Conservation (phyloP, 257 asterid genomes). For the Echites panduratus region DNA sequence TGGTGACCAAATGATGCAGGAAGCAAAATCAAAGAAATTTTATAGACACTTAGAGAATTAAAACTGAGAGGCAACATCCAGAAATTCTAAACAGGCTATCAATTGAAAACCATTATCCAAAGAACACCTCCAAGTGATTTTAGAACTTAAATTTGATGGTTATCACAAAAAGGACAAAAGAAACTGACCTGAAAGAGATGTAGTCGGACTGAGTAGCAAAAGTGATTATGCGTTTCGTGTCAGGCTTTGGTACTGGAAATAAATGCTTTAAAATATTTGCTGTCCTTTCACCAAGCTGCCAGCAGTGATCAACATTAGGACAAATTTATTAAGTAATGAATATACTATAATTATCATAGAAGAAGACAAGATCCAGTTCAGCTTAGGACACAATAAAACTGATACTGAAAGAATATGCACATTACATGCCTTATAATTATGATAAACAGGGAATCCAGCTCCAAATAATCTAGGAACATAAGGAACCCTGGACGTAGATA, state of each 20-base stretch:
- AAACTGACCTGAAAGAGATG: constrained; percentile 80
- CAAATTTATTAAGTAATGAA: not conserved
- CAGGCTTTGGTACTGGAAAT: constrained; percentile 94
- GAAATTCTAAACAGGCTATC: not conserved
- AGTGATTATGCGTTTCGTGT: constrained; percentile 77
- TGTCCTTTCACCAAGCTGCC: constrained; percentile 82
- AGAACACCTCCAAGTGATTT: not conserved
- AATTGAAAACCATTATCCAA: not conserved
- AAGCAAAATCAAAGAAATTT: not conserved
- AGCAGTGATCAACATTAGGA: constrained; percentile 22
- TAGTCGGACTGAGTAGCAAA: constrained; percentile 73
- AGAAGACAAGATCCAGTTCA: not conserved
- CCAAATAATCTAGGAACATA: not conserved
- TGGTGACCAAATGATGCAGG: not conserved
- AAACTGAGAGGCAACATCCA: not conserved
- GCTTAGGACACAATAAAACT: not conserved
- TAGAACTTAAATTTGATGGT: not conserved
- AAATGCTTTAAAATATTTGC: constrained; percentile 77
- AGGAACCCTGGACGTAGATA: not conserved
- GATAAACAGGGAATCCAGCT: not conserved
- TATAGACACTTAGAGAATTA: not conserved
- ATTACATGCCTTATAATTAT: not conserved
- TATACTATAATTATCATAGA: not conserved
- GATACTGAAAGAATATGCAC: not conserved
- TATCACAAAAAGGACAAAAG: not conserved